phyloP scores from a whole-genome alignment of 2,329 filamentous ascomycete genomes.

The Xylaria sp. region DNA sequence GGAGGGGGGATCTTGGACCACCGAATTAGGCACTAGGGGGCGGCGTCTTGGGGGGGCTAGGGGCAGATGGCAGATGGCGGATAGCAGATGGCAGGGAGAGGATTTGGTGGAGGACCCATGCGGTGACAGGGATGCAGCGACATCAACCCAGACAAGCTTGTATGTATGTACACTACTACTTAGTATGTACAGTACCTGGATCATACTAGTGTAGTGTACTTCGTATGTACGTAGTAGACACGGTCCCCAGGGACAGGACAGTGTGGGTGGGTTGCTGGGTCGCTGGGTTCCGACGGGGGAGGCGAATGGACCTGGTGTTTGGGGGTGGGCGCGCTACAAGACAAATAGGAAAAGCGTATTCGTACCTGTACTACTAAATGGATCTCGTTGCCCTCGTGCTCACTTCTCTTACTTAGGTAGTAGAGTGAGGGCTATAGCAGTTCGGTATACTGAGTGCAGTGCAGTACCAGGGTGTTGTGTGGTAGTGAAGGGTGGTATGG shows the following conservation, averaged over 20 bases:
- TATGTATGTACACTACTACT: too few relatives aligned
- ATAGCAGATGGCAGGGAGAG: constrained; percentile 25
- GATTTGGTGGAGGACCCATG: constrained; percentile 31
- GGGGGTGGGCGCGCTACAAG: constrained; percentile 11
- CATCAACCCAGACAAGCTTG: constrained; percentile 26
- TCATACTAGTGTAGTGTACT: too few relatives aligned
- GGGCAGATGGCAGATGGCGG: constrained; percentile 28
- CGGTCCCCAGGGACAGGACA: constrained; percentile 18
- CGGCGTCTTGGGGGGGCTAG: constrained; percentile 24
- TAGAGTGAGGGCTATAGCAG: neutral
- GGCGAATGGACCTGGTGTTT: too few relatives aligned
- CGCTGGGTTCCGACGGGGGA: too few relatives aligned
- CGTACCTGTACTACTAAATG: constrained; percentile 11
- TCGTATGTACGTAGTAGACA: constrained; percentile 3
- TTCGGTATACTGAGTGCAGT: neutral
- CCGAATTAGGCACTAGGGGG: constrained; percentile 30
- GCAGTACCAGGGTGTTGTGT: constrained; percentile 7
- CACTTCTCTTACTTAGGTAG: neutral
- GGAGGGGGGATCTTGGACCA: constrained; percentile 28
- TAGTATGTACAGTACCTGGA: too few relatives aligned
- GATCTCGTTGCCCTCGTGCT: constrained; percentile 17
- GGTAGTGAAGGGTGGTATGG: constrained; percentile 13
- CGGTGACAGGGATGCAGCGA: constrained; percentile 28
- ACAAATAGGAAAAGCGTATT: constrained; percentile 20
- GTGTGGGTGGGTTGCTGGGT: constrained; percentile 27